Conservation (phyloP, 495 filamentous ascomycete species). For the Amniculicola lignicola region DNA sequence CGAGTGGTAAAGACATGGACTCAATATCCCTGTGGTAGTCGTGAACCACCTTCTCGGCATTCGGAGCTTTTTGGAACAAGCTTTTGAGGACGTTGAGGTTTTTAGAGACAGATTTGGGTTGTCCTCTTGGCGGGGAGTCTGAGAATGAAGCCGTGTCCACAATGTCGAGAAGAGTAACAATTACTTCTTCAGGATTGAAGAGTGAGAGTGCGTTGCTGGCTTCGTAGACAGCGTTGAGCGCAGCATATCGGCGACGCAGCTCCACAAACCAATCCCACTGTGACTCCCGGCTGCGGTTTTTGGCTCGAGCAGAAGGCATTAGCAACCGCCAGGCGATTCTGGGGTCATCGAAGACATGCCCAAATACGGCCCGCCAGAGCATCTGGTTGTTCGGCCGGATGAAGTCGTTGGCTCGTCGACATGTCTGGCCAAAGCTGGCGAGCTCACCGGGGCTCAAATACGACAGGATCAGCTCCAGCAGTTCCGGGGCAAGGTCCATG, state of each 20-base stretch:
- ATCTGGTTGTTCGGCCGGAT: conserved; percentile 23
- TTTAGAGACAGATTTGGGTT: background rate
- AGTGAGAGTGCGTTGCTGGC: background rate
- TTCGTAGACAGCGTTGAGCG: conserved; percentile 10
- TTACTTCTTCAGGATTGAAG: background rate
- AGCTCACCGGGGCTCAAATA: conserved; percentile 15
- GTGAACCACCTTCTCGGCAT: conserved; percentile 21
- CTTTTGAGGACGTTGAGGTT: conserved; percentile 22
- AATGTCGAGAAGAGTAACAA: conserved; percentile 18
- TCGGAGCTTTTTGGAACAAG: background rate
- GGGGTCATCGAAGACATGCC: conserved; percentile 29
- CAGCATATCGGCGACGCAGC: conserved; percentile 5
- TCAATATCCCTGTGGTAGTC: conserved; percentile 24
- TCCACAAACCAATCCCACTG: conserved; percentile 28
- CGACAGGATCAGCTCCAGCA: conserved; percentile 23
- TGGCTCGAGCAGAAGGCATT: conserved; percentile 16
- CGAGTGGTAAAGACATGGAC: conserved; percentile 14
- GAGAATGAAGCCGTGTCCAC: conserved; percentile 14
- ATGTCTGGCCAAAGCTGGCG: conserved; percentile 21
- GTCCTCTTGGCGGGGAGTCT: background rate
- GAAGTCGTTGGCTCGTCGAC: conserved; percentile 19
- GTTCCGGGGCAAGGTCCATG: conserved; percentile 18
- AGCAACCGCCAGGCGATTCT: conserved; percentile 16
- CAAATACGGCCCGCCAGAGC: conserved; percentile 20
- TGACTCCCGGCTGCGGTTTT: conserved; percentile 11